Evolutionary conservation across 139 green algal genomes (phyloP).

Genomic region (Chlamydomonas sphaeroides): DNA sequence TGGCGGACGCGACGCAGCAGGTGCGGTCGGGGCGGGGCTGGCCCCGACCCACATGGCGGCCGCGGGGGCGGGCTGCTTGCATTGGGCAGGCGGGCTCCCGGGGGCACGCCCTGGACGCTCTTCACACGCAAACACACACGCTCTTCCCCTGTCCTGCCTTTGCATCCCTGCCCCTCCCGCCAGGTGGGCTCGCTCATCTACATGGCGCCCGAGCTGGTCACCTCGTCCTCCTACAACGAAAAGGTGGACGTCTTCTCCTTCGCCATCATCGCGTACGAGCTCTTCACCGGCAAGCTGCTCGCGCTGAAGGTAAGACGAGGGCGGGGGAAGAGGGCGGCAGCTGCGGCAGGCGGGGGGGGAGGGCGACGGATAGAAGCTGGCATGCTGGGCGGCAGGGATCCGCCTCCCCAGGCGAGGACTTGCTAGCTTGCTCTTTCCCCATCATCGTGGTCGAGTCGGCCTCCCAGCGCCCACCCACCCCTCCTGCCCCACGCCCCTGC

Average conservation of each 20-base stretch:
- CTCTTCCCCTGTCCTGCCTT: neutral
- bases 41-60: neutral
- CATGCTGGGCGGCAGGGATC: no score
- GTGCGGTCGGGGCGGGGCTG: conserved; percentile 34
- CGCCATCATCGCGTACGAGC: conserved; percentile 82
- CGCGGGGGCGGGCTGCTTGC: no score
- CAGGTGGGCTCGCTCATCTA: conserved; percentile 73
- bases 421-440: no score
- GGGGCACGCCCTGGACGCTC: neutral
- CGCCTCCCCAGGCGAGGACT: no score
- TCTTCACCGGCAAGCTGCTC: conserved; percentile 72
- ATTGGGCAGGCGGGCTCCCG: neutral
- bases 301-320: conserved; percentile 28
- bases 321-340: neutral
- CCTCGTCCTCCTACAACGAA: conserved; percentile 69
- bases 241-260: conserved; percentile 86
- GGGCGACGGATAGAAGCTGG: no score
- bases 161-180: neutral
- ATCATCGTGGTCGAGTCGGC: no score
- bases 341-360: no score
- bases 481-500: neutral
- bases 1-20: conserved; percentile 48
- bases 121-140: neutral
- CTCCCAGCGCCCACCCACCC: no score
- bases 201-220: conserved; percentile 75